A percentile compares a stretch with the other conserved stretches of the same genome.
Conservation (phyloP, 1,139 yeast genomes). For the Meyerozyma smithsonii region DNA sequence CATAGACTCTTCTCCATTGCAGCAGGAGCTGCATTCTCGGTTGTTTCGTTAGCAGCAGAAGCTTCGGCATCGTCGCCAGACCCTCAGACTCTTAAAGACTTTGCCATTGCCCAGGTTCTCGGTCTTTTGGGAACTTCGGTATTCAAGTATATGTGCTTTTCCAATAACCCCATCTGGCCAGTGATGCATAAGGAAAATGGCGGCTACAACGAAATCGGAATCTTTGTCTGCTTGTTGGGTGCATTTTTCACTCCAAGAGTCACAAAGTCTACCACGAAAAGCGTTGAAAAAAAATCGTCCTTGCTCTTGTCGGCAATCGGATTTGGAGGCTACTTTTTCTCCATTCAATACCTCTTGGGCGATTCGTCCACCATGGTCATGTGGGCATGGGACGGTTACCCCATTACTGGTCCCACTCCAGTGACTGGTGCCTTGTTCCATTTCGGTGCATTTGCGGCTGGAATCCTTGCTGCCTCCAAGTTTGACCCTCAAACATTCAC, state of each 20-base stretch:
- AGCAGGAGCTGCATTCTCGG: slow-evolving; percentile 60
- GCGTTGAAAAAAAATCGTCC: slow-evolving; percentile 16
- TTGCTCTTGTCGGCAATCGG: slow-evolving; percentile 57
- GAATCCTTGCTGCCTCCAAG: slow-evolving; percentile 35
- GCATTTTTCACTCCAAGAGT: slow-evolving; percentile 49
- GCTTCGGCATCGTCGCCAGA: slow-evolving; percentile 38
- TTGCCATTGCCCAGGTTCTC: slow-evolving; percentile 56
- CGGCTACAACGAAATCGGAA: slow-evolving; percentile 75
- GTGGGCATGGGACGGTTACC: slow-evolving; percentile 96
- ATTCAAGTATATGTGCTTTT: slow-evolving; percentile 68
- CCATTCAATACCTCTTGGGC: slow-evolving; percentile 67
- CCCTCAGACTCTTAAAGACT: slow-evolving; percentile 43
- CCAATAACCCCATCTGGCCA: slow-evolving; percentile 97
- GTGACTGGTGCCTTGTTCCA: slow-evolving; percentile 82
- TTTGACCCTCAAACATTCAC: slow-evolving; percentile 20
- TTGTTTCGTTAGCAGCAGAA: slow-evolving; percentile 61
- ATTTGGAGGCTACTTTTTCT: slow-evolving; percentile 71
- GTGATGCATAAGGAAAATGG: slow-evolving; percentile 83
- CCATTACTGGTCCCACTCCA: slow-evolving; percentile 81
- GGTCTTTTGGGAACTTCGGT: slow-evolving; percentile 75
- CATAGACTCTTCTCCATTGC: slow-evolving; percentile 61
- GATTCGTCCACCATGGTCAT: slow-evolving; percentile 81
- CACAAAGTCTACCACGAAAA: slow-evolving; percentile 21
- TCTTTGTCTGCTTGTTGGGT: slow-evolving; percentile 59
- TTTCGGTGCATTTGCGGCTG: slow-evolving; percentile 54